Base-by-base conservation (phyloP, 2,329 filamentous ascomycete species). In the Neoscytalidium dimidiatum region DNA sequence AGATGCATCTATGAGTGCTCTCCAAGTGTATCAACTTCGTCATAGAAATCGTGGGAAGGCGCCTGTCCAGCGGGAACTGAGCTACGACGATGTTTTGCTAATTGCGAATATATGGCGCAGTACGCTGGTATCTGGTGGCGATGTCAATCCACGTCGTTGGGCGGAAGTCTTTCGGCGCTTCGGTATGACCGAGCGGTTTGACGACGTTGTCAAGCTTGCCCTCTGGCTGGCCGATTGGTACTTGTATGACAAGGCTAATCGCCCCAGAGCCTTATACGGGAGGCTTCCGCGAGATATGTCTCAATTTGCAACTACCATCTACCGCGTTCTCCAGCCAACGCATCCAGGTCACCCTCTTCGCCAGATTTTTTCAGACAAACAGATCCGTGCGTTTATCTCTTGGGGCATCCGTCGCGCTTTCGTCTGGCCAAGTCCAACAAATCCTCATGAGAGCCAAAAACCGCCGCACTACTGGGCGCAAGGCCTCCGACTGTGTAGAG, bases 131-230 rank as follows among this genome's bases (percentile, higher is more conserved):
- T 76, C 74, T 43, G 81, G 80, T 19, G 75, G 75, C 63, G 68
- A 75, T 64, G 76, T 85, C 26, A 77, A 76, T 23, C 74, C 79
- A 3, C 74, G 68, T 28, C 70, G 78, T 17, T 90, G 88, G 88
- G 74, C 77, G 52, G 86, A 89, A 70, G 77, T 88, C 9, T 71
- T 90, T 46, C 84, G 84, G 51, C 82, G 87, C 29, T 81, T 86
- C 51, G 88, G 87, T 3, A 88, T 87, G 84, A 72, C 77, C 8
- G 78, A 82, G 7, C 78, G 81, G 17, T 81, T 86, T 70, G 71
- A 81, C 14, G 83, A 85, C 33, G 75, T 89, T 6, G 78, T 80
- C 65, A 79, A 80, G 23, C 76, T 88, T 28, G 78, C 82, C 13
- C 69, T 84, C 48, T 85, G 81, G 84, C 78, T 90, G 3, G 78